Base-by-base conservation (phyloP, 164 flowering plant species). In the Chloranthus sessilifolius region DNA sequence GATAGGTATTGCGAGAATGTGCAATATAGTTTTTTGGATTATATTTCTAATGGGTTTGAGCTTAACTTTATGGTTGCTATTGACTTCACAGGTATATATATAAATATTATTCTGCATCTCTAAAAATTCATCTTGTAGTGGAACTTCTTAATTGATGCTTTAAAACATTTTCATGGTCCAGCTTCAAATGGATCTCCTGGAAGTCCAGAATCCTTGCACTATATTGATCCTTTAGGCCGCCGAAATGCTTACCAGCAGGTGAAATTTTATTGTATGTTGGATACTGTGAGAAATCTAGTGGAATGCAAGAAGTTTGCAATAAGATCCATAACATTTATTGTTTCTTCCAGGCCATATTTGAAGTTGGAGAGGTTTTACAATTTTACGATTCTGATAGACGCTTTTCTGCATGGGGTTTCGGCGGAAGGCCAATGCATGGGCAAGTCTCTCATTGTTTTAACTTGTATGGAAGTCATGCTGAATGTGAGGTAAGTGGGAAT, bases 381-480 rank as follows among this genome's bases (percentile, higher is more conserved):
- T 86, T 92, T 52, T 92, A 92, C 58, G 95, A 92, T 73, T 67
- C 84, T 45, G 97, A 92, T 33, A 75, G 59, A 60, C 73, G 57
- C 2, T 92, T 84, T 50, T 80, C 87, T 59, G 85, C 95, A 20
- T 92, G 96, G 97, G 99, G 99, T 34, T 92, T 92, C 66, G 99
- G 99, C 17, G 99, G 83, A 65, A 74, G 72, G 61, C 47, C 63
- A 38, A 26, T 10, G 21, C 60, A 69, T 61, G 82, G 85, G 25
- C 45, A 56, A 1, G 63, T 88, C 14, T 88, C 96, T 46, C 99
- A 92, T 62, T 86, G 95, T 63, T 92, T 88, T 60, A 84, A 77
- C 72, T 72, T 88, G 77, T 82, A 67, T 65, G 85, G 88, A 55
- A 67, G 59, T 34, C 38, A 67, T 36, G 30, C 33, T 53, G 64